Conservation (phyloP, 1,139 yeast genomes). For the Pichia sp. region DNA sequence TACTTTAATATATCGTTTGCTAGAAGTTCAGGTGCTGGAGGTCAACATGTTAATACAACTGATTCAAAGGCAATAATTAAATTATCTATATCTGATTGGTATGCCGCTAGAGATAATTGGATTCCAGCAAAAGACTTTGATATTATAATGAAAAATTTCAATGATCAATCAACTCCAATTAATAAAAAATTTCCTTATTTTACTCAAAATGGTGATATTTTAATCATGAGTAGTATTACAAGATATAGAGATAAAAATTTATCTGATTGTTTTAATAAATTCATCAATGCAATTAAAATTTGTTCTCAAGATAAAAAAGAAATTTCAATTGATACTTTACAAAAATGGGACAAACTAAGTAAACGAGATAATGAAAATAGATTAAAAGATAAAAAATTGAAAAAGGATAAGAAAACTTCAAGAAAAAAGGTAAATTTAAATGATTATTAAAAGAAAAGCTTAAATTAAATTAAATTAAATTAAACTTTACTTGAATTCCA, state of each 20-base stretch:
- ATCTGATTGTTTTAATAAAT: constrained; percentile 24
- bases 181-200: constrained; percentile 23
- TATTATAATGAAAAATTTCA: constrained; percentile 34
- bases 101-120: constrained; percentile 45
- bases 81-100: constrained; percentile 43
- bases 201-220: constrained; percentile 24
- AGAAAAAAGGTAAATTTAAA: constrained; percentile 17
- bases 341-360: constrained; percentile 21
- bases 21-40: constrained; percentile 89
- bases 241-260: constrained; percentile 27
- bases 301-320: constrained; percentile 19
- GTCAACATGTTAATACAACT: constrained; percentile 87
- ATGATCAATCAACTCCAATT: constrained; percentile 17
- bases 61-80: constrained; percentile 72
- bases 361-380: constrained; percentile 21
- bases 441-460: constrained; percentile 12
- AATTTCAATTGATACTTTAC: constrained; percentile 14
- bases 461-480: neutral
- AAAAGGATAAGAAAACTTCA: constrained; percentile 21
- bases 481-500: constrained; percentile 37
- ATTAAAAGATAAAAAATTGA: constrained; percentile 18
- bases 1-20: constrained; percentile 43
- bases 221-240: constrained; percentile 18
- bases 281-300: constrained; percentile 20
- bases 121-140: constrained; percentile 49